Evolutionary conservation across 805 yeast genomes (phyloP), one percentile per base, ranked within the genome.

Genomic region (Yarrowia deformans): DNA sequence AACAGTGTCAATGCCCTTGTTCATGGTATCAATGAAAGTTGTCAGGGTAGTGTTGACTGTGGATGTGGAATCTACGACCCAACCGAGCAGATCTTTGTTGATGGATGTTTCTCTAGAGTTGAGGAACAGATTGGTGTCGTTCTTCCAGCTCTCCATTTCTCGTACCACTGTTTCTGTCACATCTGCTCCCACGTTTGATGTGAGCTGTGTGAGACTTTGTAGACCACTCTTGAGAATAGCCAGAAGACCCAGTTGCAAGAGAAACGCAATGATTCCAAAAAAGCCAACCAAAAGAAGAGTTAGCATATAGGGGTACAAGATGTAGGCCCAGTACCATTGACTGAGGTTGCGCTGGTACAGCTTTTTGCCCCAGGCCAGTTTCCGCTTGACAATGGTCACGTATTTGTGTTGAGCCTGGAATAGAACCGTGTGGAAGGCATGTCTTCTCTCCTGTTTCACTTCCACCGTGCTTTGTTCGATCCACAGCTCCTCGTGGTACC

Each of bases 21-120:
- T 88, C 80, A 93, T 84, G n/a, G 79, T 82, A 2, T 75, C 78
- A 64, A 89, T 81, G 76, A 93, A 88, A 0, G 77, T 78, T 23
- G 82, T 78, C 1, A 91, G 81, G 0, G 97, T 90, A 9, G 78
- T 71, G 74, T 91, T 91, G 1, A 92, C 78, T 0, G 88, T 76
- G 0, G 76, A 73, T 0, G 95, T 85, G 0, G 92, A 83, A 0
- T 81, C 80, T 67, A 83, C 81, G 0, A 91, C 82, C 85, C 90
- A 85, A 0, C 90, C 90, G 71, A 93, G 86, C 16, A 92, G 71
- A 45, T 87, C 84, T 3, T 82, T 79, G 77, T 95, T 95, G 40
- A 93, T 60, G 13, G 6, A 13, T 2, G 66, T 23, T 7, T 60
- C 66, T 16, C 35, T 19, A 0, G 48, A 40, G 32, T 7, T 16